These are phyloP conservation scores for Barnettozyma pratensis DNA, from an alignment of 805 yeast genomes.

Conservation along the genomic window DNA sequence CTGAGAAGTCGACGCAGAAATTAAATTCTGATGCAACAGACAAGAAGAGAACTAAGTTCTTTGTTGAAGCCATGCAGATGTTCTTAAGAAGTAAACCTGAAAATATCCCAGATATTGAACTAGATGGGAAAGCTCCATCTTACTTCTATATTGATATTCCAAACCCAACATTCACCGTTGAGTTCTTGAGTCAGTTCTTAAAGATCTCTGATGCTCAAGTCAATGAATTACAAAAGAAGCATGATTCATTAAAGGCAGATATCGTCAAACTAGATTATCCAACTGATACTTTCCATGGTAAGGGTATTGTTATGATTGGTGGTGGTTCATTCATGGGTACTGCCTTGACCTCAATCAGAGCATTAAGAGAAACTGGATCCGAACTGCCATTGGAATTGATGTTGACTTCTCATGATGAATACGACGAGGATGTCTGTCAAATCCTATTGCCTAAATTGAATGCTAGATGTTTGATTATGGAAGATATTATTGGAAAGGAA, in stretches of 20 bases:
- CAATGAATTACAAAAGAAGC: slow-evolving; percentile 17
- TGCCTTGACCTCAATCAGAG: slow-evolving; percentile 33
- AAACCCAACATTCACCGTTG: slow-evolving; percentile 24
- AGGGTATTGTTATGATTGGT: slow-evolving; percentile 35
- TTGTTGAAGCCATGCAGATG: slow-evolving; percentile 17
- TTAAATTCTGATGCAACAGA: neutral
- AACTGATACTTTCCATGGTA: slow-evolving; percentile 19
- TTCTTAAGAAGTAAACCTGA: slow-evolving; percentile 21
- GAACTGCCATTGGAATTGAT: slow-evolving; percentile 39
- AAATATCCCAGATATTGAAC: slow-evolving; percentile 13
- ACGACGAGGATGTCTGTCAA: slow-evolving; percentile 40
- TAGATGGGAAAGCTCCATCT: slow-evolving; percentile 23
- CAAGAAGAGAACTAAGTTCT: slow-evolving; percentile 7
- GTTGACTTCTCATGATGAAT: slow-evolving; percentile 35
- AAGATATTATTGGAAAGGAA: slow-evolving; percentile 30
- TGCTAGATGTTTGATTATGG: slow-evolving; percentile 38
- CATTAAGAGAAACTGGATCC: slow-evolving; percentile 38
- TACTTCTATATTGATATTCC: slow-evolving; percentile 24
- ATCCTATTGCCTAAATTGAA: slow-evolving; percentile 34
- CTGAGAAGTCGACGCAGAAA: neutral
- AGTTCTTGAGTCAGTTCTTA: slow-evolving; percentile 15
- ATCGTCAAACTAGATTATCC: slow-evolving; percentile 17
- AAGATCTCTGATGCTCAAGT: slow-evolving; percentile 17
- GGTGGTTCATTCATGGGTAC: slow-evolving; percentile 41
- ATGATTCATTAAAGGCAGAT: slow-evolving; percentile 16